A percentile compares a stretch with the other conserved stretches of the same genome.
Evolutionary conservation across 2,329 filamentous ascomycete species (phyloP).

Genomic region (Elsinoe arachidis): DNA sequence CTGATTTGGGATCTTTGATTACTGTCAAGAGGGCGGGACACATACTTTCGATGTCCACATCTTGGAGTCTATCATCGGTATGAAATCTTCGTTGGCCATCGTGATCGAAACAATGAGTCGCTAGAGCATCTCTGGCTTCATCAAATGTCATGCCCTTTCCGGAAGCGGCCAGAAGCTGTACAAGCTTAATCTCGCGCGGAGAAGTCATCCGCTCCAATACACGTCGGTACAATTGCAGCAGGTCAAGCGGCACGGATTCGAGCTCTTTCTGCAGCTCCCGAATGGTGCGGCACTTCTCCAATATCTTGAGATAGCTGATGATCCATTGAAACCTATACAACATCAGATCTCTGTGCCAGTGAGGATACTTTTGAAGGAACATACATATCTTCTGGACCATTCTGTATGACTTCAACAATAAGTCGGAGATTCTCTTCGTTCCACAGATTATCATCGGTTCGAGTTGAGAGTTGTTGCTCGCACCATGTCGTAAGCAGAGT

Average conservation of each 20-base stretch:
- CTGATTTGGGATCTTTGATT: not conserved
- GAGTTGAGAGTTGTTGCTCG: too few relatives aligned
- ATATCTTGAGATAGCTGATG: not conserved
- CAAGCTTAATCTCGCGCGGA: slow-evolving; percentile 11
- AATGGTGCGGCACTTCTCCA: slow-evolving; percentile 13
- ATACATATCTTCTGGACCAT: too few relatives aligned
- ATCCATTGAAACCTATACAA: not conserved
- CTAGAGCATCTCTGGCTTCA: slow-evolving; percentile 8
- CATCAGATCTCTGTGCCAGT: not conserved
- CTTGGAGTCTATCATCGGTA: not conserved
- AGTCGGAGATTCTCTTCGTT: too few relatives aligned
- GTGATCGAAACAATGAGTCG: slow-evolving; percentile 12
- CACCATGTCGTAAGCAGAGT: too few relatives aligned
- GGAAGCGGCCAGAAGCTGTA: slow-evolving; percentile 2
- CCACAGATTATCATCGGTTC: too few relatives aligned
- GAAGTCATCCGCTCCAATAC: slow-evolving; percentile 15
- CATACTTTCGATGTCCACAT: not conserved
- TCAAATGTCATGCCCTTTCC: slow-evolving; percentile 11
- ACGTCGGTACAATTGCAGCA: not conserved
- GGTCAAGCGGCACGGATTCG: not conserved
- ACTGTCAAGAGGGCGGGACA: not conserved
- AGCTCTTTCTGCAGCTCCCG: not conserved
- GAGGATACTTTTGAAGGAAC: not conserved
- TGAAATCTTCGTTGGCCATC: not conserved
- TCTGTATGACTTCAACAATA: too few relatives aligned